These are phyloP conservation scores for Prototheca wickerhamii DNA, from an alignment of 163 green algal genomes.

Conservation along the genomic window DNA sequence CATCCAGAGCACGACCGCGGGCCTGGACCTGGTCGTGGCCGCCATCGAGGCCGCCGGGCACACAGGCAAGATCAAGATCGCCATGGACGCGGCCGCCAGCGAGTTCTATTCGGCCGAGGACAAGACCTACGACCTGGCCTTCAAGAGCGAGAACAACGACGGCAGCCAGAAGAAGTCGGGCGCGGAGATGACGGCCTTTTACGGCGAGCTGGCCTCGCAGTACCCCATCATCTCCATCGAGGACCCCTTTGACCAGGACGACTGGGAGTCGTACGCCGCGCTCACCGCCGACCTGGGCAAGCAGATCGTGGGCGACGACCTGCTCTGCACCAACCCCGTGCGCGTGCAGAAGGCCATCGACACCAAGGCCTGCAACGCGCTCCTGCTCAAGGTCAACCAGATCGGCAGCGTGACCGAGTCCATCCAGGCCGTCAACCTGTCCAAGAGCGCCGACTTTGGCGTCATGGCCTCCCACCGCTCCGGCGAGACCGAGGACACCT, in stretches of 20 bases:
- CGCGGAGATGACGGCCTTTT: slow-evolving; percentile 30
- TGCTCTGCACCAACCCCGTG: slow-evolving; percentile 95
- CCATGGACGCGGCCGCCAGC: slow-evolving; percentile 95
- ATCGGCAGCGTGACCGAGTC: slow-evolving; percentile 85
- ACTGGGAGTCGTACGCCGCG: slow-evolving; percentile 78
- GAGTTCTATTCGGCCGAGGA: slow-evolving; percentile 89
- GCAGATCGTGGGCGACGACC: slow-evolving; percentile 95
- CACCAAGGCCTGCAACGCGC: slow-evolving; percentile 87
- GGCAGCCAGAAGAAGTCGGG: slow-evolving; percentile 77
- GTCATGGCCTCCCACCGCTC: slow-evolving; percentile 92
- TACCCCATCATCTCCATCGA: slow-evolving; percentile 97
- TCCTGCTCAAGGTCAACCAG: slow-evolving; percentile 95
- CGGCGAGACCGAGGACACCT: slow-evolving; percentile 91
- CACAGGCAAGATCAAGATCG: slow-evolving; percentile 93
- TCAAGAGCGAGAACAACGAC: slow-evolving; percentile 85
- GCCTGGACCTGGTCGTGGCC: slow-evolving; percentile 83
- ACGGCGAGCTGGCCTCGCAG: slow-evolving; percentile 82
- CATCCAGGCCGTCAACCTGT: slow-evolving; percentile 94
- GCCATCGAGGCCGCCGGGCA: slow-evolving; percentile 74
- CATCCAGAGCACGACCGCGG: slow-evolving; percentile 73
- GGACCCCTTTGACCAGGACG: slow-evolving; percentile 99
- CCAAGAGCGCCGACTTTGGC: slow-evolving; percentile 93
- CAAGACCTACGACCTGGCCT: slow-evolving; percentile 97
- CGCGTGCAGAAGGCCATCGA: slow-evolving; percentile 91
- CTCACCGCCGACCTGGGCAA: slow-evolving; percentile 67